phyloP scores from a whole-genome alignment of 768 basidiomycete species.

The Austroboletus eburneus region DNA sequence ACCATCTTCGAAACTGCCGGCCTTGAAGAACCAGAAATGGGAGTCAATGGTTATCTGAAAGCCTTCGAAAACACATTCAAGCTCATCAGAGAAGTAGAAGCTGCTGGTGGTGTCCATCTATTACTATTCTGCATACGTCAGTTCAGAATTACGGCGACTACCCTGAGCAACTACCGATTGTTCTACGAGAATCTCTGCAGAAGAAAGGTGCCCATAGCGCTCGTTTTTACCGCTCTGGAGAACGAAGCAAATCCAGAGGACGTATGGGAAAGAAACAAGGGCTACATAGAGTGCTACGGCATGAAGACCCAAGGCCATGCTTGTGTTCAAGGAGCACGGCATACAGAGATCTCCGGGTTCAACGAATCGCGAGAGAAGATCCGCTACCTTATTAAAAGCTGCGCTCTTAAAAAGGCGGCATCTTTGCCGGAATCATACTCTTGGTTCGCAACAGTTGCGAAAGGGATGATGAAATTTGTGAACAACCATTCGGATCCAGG shows the following conservation, averaged over 20 bases:
- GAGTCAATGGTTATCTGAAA: constrained; percentile 23
- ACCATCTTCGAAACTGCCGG: constrained; percentile 34
- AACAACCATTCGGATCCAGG: constrained; percentile 13
- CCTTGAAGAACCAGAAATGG: constrained; percentile 31
- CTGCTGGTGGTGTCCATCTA: constrained; percentile 36
- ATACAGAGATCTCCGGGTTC: constrained; percentile 20
- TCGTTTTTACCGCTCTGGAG: constrained; percentile 41
- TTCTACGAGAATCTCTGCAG: constrained; percentile 39
- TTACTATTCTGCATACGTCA: constrained; percentile 41
- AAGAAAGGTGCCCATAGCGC: constrained; percentile 34
- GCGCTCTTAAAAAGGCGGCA: constrained; percentile 11
- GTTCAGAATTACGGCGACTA: constrained; percentile 33
- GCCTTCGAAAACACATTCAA: constrained; percentile 27
- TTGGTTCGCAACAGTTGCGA: constrained; percentile 18
- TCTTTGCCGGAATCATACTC: constrained; percentile 12
- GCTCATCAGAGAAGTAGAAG: constrained; percentile 31
- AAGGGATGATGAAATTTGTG: constrained; percentile 15
- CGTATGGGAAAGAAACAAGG: constrained; percentile 33
- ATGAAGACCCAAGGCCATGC: constrained; percentile 30
- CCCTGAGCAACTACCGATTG: constrained; percentile 37
- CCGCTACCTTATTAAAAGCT: constrained; percentile 14
- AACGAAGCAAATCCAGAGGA: constrained; percentile 27
- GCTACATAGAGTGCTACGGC: constrained; percentile 16
- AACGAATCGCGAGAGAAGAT: constrained; percentile 19
- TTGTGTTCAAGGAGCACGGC: constrained; percentile 28